phyloP scores from a whole-genome alignment of 2,329 filamentous ascomycete species.

The Talaromyces sp. region DNA sequence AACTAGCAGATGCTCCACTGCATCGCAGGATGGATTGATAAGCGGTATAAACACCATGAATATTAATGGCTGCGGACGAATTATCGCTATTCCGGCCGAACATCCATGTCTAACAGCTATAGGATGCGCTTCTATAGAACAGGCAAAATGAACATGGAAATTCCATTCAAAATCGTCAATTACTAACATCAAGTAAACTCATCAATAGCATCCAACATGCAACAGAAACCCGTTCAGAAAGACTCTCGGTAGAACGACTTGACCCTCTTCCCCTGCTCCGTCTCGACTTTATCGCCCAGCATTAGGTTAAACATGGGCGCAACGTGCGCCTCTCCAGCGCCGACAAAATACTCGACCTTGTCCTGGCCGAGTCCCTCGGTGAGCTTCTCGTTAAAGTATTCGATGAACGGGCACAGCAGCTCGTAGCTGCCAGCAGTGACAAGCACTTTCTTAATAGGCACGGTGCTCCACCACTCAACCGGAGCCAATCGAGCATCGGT shows the following conservation, averaged over 20 bases:
- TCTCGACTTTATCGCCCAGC: slow-evolving; percentile 30
- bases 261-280: slow-evolving; percentile 35
- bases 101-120: not conserved
- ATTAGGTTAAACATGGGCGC: slow-evolving; percentile 37
- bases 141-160: too few relatives aligned
- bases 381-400: slow-evolving; percentile 37
- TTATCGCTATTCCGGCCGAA: not conserved
- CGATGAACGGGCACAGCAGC: slow-evolving; percentile 53
- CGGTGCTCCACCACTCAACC: slow-evolving; percentile 49
- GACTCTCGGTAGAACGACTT: slow-evolving; percentile 22
- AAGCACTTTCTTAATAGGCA: slow-evolving; percentile 46
- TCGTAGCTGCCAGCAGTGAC: slow-evolving; percentile 54
- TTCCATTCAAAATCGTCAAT: too few relatives aligned
- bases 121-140: too few relatives aligned
- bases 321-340: slow-evolving; percentile 36
- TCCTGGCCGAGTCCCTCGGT: slow-evolving; percentile 24
- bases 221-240: not conserved
- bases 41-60: not conserved
- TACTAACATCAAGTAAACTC: not conserved
- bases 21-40: not conserved
- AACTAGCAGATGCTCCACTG: not conserved
- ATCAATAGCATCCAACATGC: not conserved
- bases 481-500: slow-evolving; percentile 48
- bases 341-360: slow-evolving; percentile 38
- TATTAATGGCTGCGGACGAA: not conserved